phyloP scores from a whole-genome alignment of 805 yeast species.

The Yarrowia divulgata region DNA sequence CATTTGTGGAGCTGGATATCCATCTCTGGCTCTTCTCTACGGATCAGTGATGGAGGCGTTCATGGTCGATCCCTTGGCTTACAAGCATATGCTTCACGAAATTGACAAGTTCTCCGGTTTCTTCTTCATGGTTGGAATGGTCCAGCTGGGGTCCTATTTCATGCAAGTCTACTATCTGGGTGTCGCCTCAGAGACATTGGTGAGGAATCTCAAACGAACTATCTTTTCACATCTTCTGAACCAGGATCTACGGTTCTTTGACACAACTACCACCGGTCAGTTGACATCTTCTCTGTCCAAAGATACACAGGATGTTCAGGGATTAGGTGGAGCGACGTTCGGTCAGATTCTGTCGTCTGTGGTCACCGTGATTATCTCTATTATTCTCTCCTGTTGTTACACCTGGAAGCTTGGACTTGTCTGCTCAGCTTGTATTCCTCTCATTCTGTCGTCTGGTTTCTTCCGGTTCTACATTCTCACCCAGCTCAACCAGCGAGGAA shows the following conservation, averaged over 20 bases:
- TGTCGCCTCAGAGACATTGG: slow-evolving; percentile 48
- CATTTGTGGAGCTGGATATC: slow-evolving; percentile 52
- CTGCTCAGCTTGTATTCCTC: slow-evolving; percentile 52
- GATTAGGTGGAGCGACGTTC: slow-evolving; percentile 53
- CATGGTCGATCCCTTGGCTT: slow-evolving; percentile 48
- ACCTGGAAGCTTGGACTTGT: slow-evolving; percentile 55
- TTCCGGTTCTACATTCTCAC: slow-evolving; percentile 50
- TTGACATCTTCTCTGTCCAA: slow-evolving; percentile 52
- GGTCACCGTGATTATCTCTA: slow-evolving; percentile 52
- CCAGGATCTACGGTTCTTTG: slow-evolving; percentile 52
- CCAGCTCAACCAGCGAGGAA: slow-evolving; percentile 51
- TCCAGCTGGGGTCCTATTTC: slow-evolving; percentile 46
- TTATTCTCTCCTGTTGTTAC: slow-evolving; percentile 52
- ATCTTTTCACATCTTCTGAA: slow-evolving; percentile 50
- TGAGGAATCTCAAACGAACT: slow-evolving; percentile 49
- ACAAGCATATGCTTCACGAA: slow-evolving; percentile 49
- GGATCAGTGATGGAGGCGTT: slow-evolving; percentile 51
- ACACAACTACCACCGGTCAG: slow-evolving; percentile 52
- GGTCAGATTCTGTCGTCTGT: slow-evolving; percentile 52
- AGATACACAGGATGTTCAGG: slow-evolving; percentile 53
- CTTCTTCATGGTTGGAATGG: slow-evolving; percentile 51
- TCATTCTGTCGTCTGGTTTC: slow-evolving; percentile 54
- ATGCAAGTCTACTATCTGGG: slow-evolving; percentile 45
- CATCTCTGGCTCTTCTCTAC: slow-evolving; percentile 51
- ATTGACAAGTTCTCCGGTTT: slow-evolving; percentile 50